Conservation (phyloP, 257 asterid genomes). For the Linaria vulgaris region DNA sequence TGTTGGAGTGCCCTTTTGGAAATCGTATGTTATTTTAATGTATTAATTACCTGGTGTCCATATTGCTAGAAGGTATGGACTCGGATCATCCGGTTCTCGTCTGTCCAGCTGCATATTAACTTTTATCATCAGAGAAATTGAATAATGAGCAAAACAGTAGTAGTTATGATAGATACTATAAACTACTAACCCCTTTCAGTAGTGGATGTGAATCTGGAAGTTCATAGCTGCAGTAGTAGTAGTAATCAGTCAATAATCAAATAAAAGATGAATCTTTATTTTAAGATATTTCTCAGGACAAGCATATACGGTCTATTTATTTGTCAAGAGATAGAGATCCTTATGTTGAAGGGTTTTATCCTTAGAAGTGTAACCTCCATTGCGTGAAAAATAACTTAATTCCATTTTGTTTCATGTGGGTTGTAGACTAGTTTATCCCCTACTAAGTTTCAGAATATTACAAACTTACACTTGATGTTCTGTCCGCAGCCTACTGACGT, state of each 20-base stretch:
- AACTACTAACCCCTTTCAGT: constrained; percentile 59
- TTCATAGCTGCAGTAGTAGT: constrained; percentile 64
- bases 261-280: neutral
- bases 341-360: neutral
- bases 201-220: constrained; percentile 86
- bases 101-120: constrained; percentile 62
- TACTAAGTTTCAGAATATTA: neutral
- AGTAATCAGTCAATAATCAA: constrained; percentile 26
- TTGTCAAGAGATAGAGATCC: no score
- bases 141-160: constrained; percentile 14
- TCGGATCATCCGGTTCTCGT: constrained; percentile 94
- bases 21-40: constrained; percentile 14
- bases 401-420: no score
- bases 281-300: constrained; percentile 6
- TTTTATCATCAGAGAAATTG: constrained; percentile 31
- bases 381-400: no score
- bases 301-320: constrained; percentile 2
- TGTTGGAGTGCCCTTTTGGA: constrained; percentile 3
- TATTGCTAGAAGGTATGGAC: constrained; percentile 94
- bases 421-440: no score
- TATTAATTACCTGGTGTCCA: constrained; percentile 87
- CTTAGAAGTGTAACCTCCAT: neutral
- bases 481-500: constrained; percentile 74
- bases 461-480: constrained; percentile 92
- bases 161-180: constrained; percentile 20